Conservation (phyloP, 2,329 filamentous ascomycete genomes). For the Penicillium janthinellum region DNA sequence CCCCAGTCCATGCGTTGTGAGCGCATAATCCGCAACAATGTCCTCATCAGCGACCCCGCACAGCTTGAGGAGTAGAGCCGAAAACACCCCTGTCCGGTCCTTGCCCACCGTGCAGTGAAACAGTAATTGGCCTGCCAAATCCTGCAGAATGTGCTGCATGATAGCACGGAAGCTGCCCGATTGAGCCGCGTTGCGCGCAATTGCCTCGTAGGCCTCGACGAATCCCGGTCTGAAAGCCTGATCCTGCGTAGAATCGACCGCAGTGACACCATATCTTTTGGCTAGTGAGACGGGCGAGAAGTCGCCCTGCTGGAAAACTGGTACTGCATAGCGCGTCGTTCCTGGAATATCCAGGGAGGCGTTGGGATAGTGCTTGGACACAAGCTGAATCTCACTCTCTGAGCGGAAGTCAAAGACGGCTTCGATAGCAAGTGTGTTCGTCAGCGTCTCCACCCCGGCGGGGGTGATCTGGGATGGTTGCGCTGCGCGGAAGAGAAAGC, state of each 20-base stretch:
- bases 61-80: constrained; percentile 65
- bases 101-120: constrained; percentile 78
- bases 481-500: constrained; percentile 68
- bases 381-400: constrained; percentile 42
- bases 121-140: constrained; percentile 54
- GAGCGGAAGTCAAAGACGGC: constrained; percentile 71
- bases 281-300: constrained; percentile 3
- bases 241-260: background rate
- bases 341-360: constrained; percentile 47
- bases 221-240: constrained; percentile 35
- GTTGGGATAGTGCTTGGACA: constrained; percentile 41
- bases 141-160: constrained; percentile 5
- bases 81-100: constrained; percentile 72
- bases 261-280: background rate
- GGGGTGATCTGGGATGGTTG: constrained; percentile 63
- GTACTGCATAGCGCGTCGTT: constrained; percentile 59
- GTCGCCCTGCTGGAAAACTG: constrained; percentile 53
- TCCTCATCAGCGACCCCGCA: constrained; percentile 61
- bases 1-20: constrained; percentile 7
- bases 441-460: constrained; percentile 56
- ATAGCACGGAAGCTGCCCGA: constrained; percentile 16
- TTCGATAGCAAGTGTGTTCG: constrained; percentile 58
- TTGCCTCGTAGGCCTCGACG: constrained; percentile 61
- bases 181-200: constrained; percentile 57
- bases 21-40: constrained; percentile 66